Evolutionary conservation across 1,139 yeast genomes (phyloP).

Genomic region (Diutina scorzettiae): DNA sequence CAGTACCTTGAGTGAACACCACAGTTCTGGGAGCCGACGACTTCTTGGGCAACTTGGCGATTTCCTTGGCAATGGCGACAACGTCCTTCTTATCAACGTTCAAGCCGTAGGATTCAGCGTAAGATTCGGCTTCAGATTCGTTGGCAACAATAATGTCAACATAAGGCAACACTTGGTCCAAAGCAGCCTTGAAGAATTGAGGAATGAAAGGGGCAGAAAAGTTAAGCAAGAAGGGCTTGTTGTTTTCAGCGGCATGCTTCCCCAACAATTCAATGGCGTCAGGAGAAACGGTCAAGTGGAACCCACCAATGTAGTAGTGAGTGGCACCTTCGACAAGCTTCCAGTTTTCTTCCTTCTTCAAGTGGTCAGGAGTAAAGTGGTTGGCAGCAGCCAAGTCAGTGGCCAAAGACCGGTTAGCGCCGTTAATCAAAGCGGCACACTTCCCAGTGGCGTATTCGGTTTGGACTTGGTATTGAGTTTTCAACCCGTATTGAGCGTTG

Average conservation of each 20-base stretch:
- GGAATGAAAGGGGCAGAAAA: conserved; percentile 95
- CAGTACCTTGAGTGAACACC: conserved; percentile 85
- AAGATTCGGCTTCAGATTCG: conserved; percentile 94
- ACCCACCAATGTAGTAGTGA: conserved; percentile 89
- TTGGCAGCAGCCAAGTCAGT: conserved; percentile 98
- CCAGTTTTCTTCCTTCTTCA: conserved; percentile 89
- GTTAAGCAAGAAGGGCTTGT: conserved; percentile 78
- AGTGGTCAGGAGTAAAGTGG: conserved; percentile 84
- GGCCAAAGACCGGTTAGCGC: conserved; percentile 80
- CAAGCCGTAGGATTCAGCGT: conserved; percentile 73
- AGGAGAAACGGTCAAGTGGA: conserved; percentile 95
- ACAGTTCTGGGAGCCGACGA: conserved; percentile 65
- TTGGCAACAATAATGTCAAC: conserved; percentile 90
- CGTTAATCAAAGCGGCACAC: conserved; percentile 92
- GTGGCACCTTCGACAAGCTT: conserved; percentile 67
- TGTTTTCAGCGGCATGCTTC: conserved; percentile 75
- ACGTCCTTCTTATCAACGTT: conserved; percentile 45
- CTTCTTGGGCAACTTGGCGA: conserved; percentile 77
- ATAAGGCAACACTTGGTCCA: conserved; percentile 72
- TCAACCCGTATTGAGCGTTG: conserved; percentile 78
- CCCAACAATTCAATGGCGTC: conserved; percentile 86
- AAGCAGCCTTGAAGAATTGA: conserved; percentile 86
- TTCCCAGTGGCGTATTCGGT: conserved; percentile 79
- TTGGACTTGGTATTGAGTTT: conserved; percentile 75
- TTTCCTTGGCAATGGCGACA: conserved; percentile 57